These are phyloP conservation scores for Dendrobium chrysotoxum DNA, from an alignment of 106 monocot genomes.

Conservation along the genomic window DNA sequence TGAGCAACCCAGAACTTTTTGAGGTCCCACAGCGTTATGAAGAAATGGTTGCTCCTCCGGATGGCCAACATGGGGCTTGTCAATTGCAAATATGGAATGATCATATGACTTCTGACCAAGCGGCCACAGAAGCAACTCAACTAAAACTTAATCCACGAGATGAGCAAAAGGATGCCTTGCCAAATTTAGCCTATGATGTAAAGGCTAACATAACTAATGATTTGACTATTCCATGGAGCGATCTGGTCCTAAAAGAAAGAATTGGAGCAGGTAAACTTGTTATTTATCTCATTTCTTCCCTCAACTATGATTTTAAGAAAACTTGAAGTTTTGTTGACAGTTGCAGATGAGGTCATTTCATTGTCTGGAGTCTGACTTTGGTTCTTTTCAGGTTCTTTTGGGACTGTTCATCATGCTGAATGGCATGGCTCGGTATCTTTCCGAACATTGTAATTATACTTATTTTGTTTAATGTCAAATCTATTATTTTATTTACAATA, in stretches of 20 bases:
- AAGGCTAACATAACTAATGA: conserved; percentile 59
- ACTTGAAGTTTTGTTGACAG: neutral
- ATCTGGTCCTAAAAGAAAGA: conserved; percentile 75
- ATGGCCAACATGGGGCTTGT: conserved; percentile 16
- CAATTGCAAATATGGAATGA: conserved; percentile 17
- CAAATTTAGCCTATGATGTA: conserved; percentile 22
- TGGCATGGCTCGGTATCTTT: conserved; percentile 95
- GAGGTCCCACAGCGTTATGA: conserved; percentile 9
- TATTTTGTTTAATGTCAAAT: neutral
- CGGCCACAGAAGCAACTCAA: conserved; percentile 17
- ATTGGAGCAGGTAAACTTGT: conserved; percentile 82
- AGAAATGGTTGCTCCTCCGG: conserved; percentile 20
- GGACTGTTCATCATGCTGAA: conserved; percentile 98
- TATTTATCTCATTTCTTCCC: conserved; percentile 6
- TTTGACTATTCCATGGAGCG: conserved; percentile 76
- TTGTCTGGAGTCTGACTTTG: neutral
- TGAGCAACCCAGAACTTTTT: conserved; percentile 18
- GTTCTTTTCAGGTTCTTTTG: conserved; percentile 89
- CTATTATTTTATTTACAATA: neutral
- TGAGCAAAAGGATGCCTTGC: conserved; percentile 19
- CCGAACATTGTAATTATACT: neutral
- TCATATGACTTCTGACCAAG: conserved; percentile 16
- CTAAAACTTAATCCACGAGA: conserved; percentile 25
- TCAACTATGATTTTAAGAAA: neutral
- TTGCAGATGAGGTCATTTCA: neutral